Evolutionary conservation across 306 rosid species (phyloP), one percentile per base, ranked within the genome.

Genomic region (Crataegus laevigata): DNA sequence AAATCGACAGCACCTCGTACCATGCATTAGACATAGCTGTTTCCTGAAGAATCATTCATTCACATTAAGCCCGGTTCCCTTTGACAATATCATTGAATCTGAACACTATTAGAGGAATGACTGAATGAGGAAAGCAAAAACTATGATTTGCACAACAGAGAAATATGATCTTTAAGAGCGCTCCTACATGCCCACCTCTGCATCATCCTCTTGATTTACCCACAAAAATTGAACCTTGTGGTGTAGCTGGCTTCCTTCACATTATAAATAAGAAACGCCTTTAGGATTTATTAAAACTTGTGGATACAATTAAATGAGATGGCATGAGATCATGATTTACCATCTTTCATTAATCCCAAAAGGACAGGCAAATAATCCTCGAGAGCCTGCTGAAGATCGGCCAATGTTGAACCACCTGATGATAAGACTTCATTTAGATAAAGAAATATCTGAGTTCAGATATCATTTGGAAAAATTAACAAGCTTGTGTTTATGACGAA

Each of bases 1-100:
- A 89, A 86, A 94, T 90, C 36, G 99, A 94, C 85, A 94, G 81
- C 86, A 94, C 96, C 84, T 94, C 99, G 58, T 89, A 94, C 99
- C 99, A 94, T 82, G 90, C 90, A 73, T 84, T 90, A 75, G 86
- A 89, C 80, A 90, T 87, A 77, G 92, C 75, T 67, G 99, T 94
- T 86, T 94, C 99, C 99, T 94, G 93, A 81, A 85, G 74, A 82
- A 68, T 68, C 29, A 65, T 74, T 24, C 62, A 77, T 60, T 73
- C 76, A 74, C 28, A 60, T 82, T 45, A 67, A 77, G 40, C 67
- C 75, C 76, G 73, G 77, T 71, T 68, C 75, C 82, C 68, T 66
- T 45, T 22, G 40, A 66, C 34, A 73, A 38, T 78, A 30, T n/a
- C 59, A 80, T 76, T 71, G 67, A 73, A 75, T 36, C 79, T 55